Conservation (phyloP, 1,139 yeast genomes). For the Diutina mesorugosa region DNA sequence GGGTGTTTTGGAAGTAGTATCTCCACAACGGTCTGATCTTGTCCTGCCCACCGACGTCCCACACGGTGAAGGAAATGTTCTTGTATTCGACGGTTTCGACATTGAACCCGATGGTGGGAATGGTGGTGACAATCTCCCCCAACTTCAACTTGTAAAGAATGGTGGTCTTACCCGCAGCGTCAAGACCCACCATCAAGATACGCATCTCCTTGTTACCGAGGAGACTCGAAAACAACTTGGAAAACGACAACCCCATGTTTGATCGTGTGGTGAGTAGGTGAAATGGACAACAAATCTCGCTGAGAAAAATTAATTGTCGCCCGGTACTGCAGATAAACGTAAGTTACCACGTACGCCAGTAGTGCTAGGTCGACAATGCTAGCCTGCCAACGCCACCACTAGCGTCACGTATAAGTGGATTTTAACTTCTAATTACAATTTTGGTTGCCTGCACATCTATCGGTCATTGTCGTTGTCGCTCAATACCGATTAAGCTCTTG, state of each 20-base stretch:
- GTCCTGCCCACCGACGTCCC: constrained; percentile 98
- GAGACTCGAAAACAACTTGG: constrained; percentile 81
- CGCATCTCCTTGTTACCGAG: constrained; percentile 78
- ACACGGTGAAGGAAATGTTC: constrained; percentile 86
- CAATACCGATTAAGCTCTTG: background rate
- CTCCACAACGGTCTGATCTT: constrained; percentile 93
- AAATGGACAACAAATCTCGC: constrained; percentile 10
- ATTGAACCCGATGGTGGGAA: constrained; percentile 90
- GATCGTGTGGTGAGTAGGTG: constrained; percentile 2
- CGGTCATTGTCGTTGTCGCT: background rate
- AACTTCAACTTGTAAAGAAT: constrained; percentile 79
- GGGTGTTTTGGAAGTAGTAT: constrained; percentile 90
- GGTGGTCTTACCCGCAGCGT: constrained; percentile 89
- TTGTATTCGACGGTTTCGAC: constrained; percentile 92
- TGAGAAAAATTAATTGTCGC: constrained; percentile 1
- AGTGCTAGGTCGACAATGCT: background rate
- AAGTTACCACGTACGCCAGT: constrained; percentile 2
- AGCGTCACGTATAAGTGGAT: too few species aligned
- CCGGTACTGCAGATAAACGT: background rate
- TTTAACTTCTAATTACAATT: too few species aligned
- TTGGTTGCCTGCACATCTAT: background rate
- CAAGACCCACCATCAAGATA: constrained; percentile 89
- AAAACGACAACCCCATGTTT: constrained; percentile 70
- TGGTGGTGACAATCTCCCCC: constrained; percentile 88
- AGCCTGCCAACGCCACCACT: too few species aligned